A percentile compares a stretch with the other conserved stretches of the same genome.
These are phyloP conservation scores for Picea glauca DNA, from an alignment of 75 land plant species.

Conservation along the genomic window DNA sequence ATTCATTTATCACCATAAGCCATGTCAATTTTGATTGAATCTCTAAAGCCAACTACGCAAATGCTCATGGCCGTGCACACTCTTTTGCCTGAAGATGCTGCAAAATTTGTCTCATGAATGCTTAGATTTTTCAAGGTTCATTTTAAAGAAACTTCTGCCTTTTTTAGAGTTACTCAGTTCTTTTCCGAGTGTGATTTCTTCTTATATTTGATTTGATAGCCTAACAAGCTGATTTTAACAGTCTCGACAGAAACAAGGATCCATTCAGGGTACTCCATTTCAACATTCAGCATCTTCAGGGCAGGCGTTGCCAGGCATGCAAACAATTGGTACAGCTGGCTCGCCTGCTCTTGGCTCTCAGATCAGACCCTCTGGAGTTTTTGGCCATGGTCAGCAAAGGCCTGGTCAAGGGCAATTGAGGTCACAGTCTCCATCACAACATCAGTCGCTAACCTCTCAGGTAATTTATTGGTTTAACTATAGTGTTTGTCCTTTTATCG, in stretches of 20 bases:
- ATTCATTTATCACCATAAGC: not conserved
- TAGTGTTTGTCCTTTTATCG: too few species aligned
- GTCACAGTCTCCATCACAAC: conserved; percentile 24
- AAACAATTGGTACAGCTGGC: conserved; percentile 28
- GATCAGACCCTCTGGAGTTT: conserved; percentile 23
- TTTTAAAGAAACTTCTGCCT: not conserved
- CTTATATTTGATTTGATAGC: not conserved
- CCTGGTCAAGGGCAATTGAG: conserved; percentile 22
- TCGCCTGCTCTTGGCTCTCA: conserved; percentile 31
- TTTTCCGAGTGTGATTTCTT: not conserved
- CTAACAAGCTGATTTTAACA: not conserved
- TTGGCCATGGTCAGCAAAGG: conserved; percentile 33
- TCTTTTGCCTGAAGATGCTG: not conserved
- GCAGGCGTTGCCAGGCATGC: conserved; percentile 25
- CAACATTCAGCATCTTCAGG: conserved; percentile 11
- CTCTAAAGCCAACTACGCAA: not conserved
- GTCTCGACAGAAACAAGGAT: not conserved
- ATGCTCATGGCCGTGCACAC: not conserved
- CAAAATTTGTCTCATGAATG: not conserved
- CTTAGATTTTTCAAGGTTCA: not conserved
- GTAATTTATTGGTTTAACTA: conserved; percentile 2
- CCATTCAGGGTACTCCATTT: conserved; percentile 4
- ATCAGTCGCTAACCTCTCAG: conserved; percentile 25
- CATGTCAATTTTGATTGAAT: not conserved
- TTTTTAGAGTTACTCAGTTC: not conserved